Conservation (phyloP, 129 eudicot species). For the Lactuca saligna region DNA sequence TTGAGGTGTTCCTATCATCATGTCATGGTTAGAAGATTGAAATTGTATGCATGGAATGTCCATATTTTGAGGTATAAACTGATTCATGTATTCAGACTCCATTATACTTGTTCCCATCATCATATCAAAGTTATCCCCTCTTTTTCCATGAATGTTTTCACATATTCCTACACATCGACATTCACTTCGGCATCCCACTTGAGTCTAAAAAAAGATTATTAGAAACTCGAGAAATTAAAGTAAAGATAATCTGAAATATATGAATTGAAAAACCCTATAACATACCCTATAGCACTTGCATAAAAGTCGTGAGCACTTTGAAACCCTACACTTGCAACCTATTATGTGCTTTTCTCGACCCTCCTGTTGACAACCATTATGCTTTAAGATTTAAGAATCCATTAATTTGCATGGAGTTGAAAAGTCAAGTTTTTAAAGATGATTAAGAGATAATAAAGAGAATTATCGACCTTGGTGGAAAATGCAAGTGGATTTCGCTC, state of each 20-base stretch:
- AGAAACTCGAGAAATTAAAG: not conserved
- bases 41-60: too few relatives aligned
- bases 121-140: conserved; percentile 19
- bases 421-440: not conserved
- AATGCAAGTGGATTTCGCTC: conserved; percentile 67
- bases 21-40: too few relatives aligned
- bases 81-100: too few relatives aligned
- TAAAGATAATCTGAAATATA: not conserved
- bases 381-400: not conserved
- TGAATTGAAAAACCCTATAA: not conserved
- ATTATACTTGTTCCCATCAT: too few relatives aligned
- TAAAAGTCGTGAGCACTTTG: conserved; percentile 53
- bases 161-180: conserved; percentile 69
- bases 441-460: conserved; percentile 9
- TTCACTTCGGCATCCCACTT: conserved; percentile 66
- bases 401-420: too few relatives aligned
- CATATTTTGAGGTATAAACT: not conserved
- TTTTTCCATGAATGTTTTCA: conserved; percentile 53
- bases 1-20: not conserved
- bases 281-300: conserved; percentile 73
- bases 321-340: conserved; percentile 59
- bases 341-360: conserved; percentile 24
- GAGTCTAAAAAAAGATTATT: conserved; percentile 27
- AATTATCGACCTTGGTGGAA: conserved; percentile 58
- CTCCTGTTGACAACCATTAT: conserved; percentile 32